phyloP scores from a whole-genome alignment of 2,329 filamentous ascomycete species.

The Incumbomyces lentus region DNA sequence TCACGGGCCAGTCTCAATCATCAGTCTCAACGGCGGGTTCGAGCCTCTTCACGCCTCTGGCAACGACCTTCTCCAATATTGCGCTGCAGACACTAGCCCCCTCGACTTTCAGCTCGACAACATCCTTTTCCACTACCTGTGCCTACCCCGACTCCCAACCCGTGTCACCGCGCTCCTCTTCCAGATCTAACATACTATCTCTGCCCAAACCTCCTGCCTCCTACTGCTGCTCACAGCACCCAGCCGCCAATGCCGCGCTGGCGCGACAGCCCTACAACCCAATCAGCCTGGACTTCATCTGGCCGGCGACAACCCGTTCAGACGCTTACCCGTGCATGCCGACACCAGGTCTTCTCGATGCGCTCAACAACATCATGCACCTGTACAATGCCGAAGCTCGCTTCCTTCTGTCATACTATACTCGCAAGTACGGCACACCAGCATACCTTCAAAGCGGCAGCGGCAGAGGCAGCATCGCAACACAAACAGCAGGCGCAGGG shows the following conservation, averaged over 20 bases:
- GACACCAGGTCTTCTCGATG: constrained; percentile 2
- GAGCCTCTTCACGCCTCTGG: neutral
- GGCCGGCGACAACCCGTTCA: constrained; percentile 2
- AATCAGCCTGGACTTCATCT: neutral
- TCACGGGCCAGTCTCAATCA: too few species aligned
- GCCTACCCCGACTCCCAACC: neutral
- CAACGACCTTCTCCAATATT: neutral
- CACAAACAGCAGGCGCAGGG: too few species aligned
- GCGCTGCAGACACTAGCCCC: neutral
- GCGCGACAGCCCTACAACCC: constrained; percentile 4
- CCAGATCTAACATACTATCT: neutral
- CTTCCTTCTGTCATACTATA: constrained; percentile 2
- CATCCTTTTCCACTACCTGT: neutral
- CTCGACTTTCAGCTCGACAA: neutral
- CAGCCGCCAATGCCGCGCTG: neutral
- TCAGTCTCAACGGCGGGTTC: too few species aligned
- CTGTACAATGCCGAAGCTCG: constrained; percentile 1
- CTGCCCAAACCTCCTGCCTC: neutral
- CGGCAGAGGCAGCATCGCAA: neutral
- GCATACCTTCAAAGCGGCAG: neutral
- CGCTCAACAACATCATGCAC: constrained; percentile 4
- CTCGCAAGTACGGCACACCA: constrained; percentile 4
- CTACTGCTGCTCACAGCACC: constrained; percentile 1
- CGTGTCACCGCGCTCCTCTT: neutral
- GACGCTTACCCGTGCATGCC: neutral